Conservation (phyloP, 1,284 basidiomycete species). For the Trametes versicolor region DNA sequence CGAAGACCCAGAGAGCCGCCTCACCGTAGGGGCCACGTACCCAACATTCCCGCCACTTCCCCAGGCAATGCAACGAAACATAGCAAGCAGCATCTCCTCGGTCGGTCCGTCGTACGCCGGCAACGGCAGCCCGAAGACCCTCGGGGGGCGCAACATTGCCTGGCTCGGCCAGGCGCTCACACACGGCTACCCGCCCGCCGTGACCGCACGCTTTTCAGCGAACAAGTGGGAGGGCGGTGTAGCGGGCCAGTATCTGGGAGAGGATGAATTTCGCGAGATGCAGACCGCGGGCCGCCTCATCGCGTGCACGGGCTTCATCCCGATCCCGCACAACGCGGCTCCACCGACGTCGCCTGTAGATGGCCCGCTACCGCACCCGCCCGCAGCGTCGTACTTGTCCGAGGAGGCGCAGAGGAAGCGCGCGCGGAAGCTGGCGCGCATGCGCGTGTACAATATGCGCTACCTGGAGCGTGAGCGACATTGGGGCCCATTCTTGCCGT, state of each 20-base stretch:
- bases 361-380: background rate
- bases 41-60: slow-evolving; percentile 39
- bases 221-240: slow-evolving; percentile 32
- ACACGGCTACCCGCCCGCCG: slow-evolving; percentile 36
- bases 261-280: slow-evolving; percentile 28
- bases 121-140: slow-evolving; percentile 4
- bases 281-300: slow-evolving; percentile 32
- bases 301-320: slow-evolving; percentile 34
- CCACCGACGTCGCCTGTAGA: background rate
- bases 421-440: slow-evolving; percentile 53
- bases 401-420: slow-evolving; percentile 35
- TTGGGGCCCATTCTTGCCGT: slow-evolving; percentile 57
- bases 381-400: slow-evolving; percentile 23
- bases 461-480: slow-evolving; percentile 53
- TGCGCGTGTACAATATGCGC: slow-evolving; percentile 56
- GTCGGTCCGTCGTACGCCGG: slow-evolving; percentile 3
- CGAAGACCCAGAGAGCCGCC: slow-evolving; percentile 18
- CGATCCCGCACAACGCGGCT: slow-evolving; percentile 14
- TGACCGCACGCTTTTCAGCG: slow-evolving; percentile 34
- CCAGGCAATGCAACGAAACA: slow-evolving; percentile 18
- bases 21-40: slow-evolving; percentile 28
- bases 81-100: slow-evolving; percentile 4
- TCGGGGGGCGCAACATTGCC: slow-evolving; percentile 31
- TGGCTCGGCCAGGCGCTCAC: slow-evolving; percentile 40
- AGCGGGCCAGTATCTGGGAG: slow-evolving; percentile 22